Evolutionary conservation across 2,329 filamentous ascomycete genomes (phyloP), one percentile per base, ranked within the genome.

Genomic region (Sporothrix brasiliensis): DNA sequence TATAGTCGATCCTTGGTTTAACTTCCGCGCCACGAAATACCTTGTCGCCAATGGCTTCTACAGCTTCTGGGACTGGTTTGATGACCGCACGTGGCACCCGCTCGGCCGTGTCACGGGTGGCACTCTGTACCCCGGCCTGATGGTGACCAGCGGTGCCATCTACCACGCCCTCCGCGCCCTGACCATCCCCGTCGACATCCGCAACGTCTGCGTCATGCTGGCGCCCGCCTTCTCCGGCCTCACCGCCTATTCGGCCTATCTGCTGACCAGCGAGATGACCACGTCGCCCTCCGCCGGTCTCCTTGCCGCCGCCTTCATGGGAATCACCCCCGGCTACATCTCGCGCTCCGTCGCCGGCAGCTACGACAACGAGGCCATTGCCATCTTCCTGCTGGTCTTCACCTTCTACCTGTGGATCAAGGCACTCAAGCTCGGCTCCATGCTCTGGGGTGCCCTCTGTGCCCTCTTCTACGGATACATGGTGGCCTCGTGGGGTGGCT

Each of bases 341-440:
- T 98, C 94, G 75, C 89, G 95, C 81, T 98, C 94, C 70, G 95
- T 99, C 73, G 95, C 95, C 73, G 95, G 95, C 78, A 97, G 94
- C 81, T 99, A 99, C 83, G 95, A 99, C 81, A 76, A 99, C 84
- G 95, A 99, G 84, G 95, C 95, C 75, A 99, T 99, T 83, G 94
- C 95, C 77, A 99, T 99, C 79, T 99, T 99, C 86, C 85, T 99
- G 76, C 88, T 99, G 44, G 95, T 99, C 74, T 97, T 97, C 81
- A 99, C 95, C 79, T 99, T 99, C 83, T 99, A 90, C 83, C 88
- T 99, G 68, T 99, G 95, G 95, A 97, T 99, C 83, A 98, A 98
- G 87, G 93, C 95, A 24, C 87, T 99, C 75, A 99, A 99, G 85
- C 88, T 93, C 71, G 95, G 95, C 34, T 98, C 95, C 67, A 93